Evolutionary conservation across 2,329 filamentous ascomycete genomes (phyloP).

Genomic region (Fusarium sp.): DNA sequence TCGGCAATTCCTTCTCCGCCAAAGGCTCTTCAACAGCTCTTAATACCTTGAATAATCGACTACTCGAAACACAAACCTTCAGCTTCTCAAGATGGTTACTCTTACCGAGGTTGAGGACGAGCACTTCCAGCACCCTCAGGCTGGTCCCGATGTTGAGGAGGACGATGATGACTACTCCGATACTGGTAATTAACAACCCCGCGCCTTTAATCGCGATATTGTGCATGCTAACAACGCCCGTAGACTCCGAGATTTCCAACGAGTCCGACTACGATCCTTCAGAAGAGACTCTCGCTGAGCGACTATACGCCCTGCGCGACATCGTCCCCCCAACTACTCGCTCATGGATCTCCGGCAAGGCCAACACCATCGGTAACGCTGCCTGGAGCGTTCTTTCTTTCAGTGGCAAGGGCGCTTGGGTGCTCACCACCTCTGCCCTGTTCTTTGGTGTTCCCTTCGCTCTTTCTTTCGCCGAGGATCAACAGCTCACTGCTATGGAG

Average conservation of each 20-base stretch:
- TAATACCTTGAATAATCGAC: slow-evolving; percentile 11
- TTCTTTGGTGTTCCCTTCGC: slow-evolving; percentile 93
- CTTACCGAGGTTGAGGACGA: slow-evolving; percentile 97
- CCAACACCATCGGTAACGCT: slow-evolving; percentile 60
- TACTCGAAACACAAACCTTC: background rate
- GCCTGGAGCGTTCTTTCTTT: slow-evolving; percentile 69
- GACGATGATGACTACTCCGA: slow-evolving; percentile 96
- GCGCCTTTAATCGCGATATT: background rate
- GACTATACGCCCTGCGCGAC: slow-evolving; percentile 76
- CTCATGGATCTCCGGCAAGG: slow-evolving; percentile 69
- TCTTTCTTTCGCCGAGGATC: slow-evolving; percentile 92
- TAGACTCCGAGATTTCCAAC: slow-evolving; percentile 85
- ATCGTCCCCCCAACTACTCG: slow-evolving; percentile 78
- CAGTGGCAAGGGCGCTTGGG: slow-evolving; percentile 88
- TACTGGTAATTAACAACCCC: slow-evolving; percentile 70
- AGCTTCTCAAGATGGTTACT: slow-evolving; percentile 79
- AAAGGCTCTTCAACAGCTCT: slow-evolving; percentile 9
- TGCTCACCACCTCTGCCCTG: slow-evolving; percentile 87
- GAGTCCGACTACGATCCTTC: slow-evolving; percentile 74
- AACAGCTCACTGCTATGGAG: slow-evolving; percentile 97
- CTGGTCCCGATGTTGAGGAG: slow-evolving; percentile 80
- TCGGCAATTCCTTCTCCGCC: background rate
- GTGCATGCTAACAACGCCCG: slow-evolving; percentile 43
- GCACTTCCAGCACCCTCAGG: slow-evolving; percentile 80
- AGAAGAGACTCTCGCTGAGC: slow-evolving; percentile 70